Conservation (phyloP, 768 basidiomycete species). For the Gautieria morchelliformis region DNA sequence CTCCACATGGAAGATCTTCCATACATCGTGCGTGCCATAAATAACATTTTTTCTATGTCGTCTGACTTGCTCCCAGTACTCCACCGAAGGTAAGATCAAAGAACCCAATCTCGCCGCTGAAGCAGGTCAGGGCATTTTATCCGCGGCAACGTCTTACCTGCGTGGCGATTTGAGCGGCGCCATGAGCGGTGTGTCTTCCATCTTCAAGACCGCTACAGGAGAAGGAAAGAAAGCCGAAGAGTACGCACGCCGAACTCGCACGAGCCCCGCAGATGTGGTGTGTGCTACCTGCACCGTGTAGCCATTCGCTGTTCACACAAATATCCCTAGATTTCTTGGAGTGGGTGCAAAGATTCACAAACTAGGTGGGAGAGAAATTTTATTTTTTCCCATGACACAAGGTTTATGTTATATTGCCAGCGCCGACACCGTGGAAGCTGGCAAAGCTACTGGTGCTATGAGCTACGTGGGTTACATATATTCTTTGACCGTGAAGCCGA, state of each 20-base stretch:
- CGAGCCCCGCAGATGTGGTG: slow-evolving; percentile 81
- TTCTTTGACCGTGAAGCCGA: not conserved
- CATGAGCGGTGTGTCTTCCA: slow-evolving; percentile 58
- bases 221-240: slow-evolving; percentile 53
- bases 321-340: slow-evolving; percentile 61
- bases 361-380: slow-evolving; percentile 30
- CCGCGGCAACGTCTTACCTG: slow-evolving; percentile 67
- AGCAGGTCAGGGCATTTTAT: slow-evolving; percentile 80
- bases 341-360: slow-evolving; percentile 72
- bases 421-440: slow-evolving; percentile 61
- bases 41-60: not conserved
- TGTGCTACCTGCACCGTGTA: slow-evolving; percentile 18
- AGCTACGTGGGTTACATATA: slow-evolving; percentile 43
- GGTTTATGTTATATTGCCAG: slow-evolving; percentile 15
- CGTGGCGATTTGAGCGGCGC: slow-evolving; percentile 75
- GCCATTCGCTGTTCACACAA: not conserved
- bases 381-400: not conserved
- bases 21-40: slow-evolving; percentile 18
- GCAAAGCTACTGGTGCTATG: slow-evolving; percentile 70
- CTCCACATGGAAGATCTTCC: slow-evolving; percentile 23
- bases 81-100: slow-evolving; percentile 91
- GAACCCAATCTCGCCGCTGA: slow-evolving; percentile 84
- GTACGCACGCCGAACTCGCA: slow-evolving; percentile 50
- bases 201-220: slow-evolving; percentile 71
- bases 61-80: slow-evolving; percentile 44